Conservation (phyloP, 805 yeast species). For the Candida loeiensis region DNA sequence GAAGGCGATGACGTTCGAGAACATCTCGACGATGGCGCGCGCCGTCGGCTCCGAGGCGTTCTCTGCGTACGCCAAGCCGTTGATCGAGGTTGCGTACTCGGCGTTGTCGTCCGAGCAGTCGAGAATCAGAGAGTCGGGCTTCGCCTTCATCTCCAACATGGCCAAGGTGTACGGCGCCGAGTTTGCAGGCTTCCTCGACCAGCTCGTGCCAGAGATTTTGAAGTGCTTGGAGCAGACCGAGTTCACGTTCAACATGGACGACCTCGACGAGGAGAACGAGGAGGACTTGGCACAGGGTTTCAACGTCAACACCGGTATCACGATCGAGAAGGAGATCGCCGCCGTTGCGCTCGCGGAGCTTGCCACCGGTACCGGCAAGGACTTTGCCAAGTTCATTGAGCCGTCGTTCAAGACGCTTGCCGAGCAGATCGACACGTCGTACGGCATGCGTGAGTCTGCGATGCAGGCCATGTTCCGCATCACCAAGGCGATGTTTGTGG, state of each 20-base stretch:
- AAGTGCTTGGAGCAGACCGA: slow-evolving; percentile 85
- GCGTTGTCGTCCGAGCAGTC: slow-evolving; percentile 75
- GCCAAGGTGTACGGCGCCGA: slow-evolving; percentile 93
- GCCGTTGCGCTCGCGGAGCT: slow-evolving; percentile 84
- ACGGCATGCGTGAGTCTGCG: slow-evolving; percentile 89
- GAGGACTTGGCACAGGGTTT: slow-evolving; percentile 66
- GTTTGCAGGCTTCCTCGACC: slow-evolving; percentile 79
- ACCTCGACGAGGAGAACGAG: slow-evolving; percentile 51
- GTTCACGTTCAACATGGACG: slow-evolving; percentile 62
- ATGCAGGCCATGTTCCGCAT: slow-evolving; percentile 80
- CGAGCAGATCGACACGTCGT: slow-evolving; percentile 78
- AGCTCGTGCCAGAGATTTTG: slow-evolving; percentile 79
- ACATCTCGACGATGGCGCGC: slow-evolving; percentile 90
- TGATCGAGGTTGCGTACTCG: slow-evolving; percentile 81
- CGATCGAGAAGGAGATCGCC: slow-evolving; percentile 95
- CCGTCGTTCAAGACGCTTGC: slow-evolving; percentile 58
- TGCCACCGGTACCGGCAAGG: slow-evolving; percentile 80
- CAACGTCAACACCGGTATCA: slow-evolving; percentile 90
- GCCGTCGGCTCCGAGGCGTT: slow-evolving; percentile 94
- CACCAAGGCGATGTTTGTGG: slow-evolving; percentile 62
- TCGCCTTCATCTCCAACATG: slow-evolving; percentile 87
- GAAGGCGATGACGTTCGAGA: slow-evolving; percentile 88
- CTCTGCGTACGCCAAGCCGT: slow-evolving; percentile 79
- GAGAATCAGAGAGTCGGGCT: slow-evolving; percentile 91
- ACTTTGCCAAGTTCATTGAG: slow-evolving; percentile 75